These are phyloP conservation scores for Mycena crocata DNA, from an alignment of 768 basidiomycete species.

Conservation along the genomic window DNA sequence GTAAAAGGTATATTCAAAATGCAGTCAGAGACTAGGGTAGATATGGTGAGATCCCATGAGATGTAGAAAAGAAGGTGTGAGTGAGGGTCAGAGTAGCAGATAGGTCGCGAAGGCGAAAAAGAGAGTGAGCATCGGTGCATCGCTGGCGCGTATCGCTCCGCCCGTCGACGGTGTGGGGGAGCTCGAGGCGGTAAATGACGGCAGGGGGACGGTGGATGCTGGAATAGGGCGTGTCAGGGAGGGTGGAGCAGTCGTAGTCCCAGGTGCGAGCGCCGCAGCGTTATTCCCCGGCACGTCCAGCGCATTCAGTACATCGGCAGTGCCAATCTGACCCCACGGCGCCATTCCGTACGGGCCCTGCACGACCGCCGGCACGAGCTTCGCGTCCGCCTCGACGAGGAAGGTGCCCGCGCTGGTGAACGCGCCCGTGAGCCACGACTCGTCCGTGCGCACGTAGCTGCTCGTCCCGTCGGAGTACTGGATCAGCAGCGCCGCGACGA, in stretches of 20 bases:
- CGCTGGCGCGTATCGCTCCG: too few relatives aligned
- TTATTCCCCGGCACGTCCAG: background rate
- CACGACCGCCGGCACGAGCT: background rate
- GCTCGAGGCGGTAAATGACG: too few relatives aligned
- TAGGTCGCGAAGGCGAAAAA: too few relatives aligned
- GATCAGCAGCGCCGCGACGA: conserved; percentile 17
- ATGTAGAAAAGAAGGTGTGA: too few relatives aligned
- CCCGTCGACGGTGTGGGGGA: too few relatives aligned
- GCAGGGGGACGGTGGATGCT: background rate
- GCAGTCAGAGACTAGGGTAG: too few relatives aligned
- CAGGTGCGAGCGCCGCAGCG: background rate
- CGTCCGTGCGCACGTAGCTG: conserved; percentile 7
- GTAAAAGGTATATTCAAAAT: too few relatives aligned
- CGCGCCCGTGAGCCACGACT: conserved; percentile 12
- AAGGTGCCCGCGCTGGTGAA: background rate
- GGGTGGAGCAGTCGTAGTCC: background rate
- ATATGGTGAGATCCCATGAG: too few relatives aligned
- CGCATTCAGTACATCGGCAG: background rate
- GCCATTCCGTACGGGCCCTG: background rate
- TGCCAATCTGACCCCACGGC: conserved; percentile 1
- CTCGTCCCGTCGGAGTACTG: conserved; percentile 12
- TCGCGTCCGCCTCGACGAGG: conserved; percentile 1
- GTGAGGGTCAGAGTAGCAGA: too few relatives aligned
- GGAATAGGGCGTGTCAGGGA: background rate
- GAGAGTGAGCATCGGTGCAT: too few relatives aligned